A percentile compares a stretch with the other conserved stretches of the same genome.
Conservation (phyloP, 176 grass and related monocot species). For the Bromus sterilis region DNA sequence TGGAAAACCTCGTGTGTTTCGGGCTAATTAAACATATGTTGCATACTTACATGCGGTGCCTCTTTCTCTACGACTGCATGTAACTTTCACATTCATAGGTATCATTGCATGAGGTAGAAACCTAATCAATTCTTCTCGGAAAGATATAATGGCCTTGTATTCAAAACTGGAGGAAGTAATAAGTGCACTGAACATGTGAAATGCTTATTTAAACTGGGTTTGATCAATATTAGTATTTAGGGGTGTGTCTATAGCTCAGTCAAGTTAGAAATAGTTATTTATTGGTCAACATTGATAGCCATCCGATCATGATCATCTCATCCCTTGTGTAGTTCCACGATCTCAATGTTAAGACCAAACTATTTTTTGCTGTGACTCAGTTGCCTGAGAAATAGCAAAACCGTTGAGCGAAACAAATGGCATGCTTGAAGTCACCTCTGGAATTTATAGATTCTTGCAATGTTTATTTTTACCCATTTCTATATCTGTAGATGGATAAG, state of each 20-base stretch:
- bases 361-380: neutral
- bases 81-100: too few species aligned
- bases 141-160: too few species aligned
- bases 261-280: neutral
- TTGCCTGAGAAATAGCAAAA: neutral
- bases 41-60: too few species aligned
- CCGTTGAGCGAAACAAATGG: neutral
- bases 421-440: neutral
- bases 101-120: too few species aligned
- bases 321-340: neutral
- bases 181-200: neutral
- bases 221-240: neutral
- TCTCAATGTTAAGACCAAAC: neutral
- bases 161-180: too few species aligned
- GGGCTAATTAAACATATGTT: too few species aligned
- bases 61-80: too few species aligned
- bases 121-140: too few species aligned
- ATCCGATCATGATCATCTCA: neutral
- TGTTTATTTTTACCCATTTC: neutral
- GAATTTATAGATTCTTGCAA: neutral
- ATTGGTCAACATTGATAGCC: neutral
- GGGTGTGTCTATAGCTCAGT: neutral
- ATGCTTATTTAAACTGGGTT: neutral
- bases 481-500: neutral
- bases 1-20: too few species aligned